Evolutionary conservation across 148 eudicot species (phyloP), one percentile per base, ranked within the genome.

Genomic region (Persicaria tinctoria): DNA sequence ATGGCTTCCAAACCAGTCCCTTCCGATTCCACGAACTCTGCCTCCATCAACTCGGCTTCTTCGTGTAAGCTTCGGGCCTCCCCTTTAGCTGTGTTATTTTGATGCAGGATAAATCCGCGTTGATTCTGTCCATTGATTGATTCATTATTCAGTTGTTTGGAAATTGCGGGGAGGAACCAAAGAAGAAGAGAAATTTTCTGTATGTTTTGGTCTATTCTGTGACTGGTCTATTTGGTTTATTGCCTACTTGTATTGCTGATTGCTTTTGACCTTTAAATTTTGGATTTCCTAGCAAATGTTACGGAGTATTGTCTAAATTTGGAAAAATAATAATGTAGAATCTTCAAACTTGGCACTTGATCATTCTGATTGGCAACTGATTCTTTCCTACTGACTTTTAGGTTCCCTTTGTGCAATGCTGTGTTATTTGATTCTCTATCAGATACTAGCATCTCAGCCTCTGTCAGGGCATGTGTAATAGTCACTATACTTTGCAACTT

Each of bases 1-100:
- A 79, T 83, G 79, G 81, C 74, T 78, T 80, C 86, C 1, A 63
- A 51, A 70, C 69, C 55, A 27, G 51, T 11, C 4, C 13, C 49
- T 49, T 17, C 78, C 23, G 74, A 72, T 3, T 57, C 72, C 41
- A 32, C 41, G 18, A 55, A 76, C 48, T 47, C 47, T 8, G 13
- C 51, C 55, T 44, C 75, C 11, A 41, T 66, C 70, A 10, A 6
- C 2, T 18, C 70, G 70, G 13, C 48, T 13, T 66, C 70, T 41
- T 41, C 77, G 75, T 59, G 83, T 80, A 75, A 55, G 20, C 55
- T 47, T 74, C 50, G 44, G 49, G 4, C 0, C 48, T 51, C 9
- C 20, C 11, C 6, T 3, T 10, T 74, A 18, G 3, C 44, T 4
- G 16, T 72, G 59, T 14, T 46, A 0, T 16, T 32, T 18, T 44